Percentiles rank a stretch among this genome's conserved stretches.
These are phyloP conservation scores for Nigrospora osmanthi DNA, from an alignment of 2,329 filamentous ascomycete genomes.

Conservation along the genomic window DNA sequence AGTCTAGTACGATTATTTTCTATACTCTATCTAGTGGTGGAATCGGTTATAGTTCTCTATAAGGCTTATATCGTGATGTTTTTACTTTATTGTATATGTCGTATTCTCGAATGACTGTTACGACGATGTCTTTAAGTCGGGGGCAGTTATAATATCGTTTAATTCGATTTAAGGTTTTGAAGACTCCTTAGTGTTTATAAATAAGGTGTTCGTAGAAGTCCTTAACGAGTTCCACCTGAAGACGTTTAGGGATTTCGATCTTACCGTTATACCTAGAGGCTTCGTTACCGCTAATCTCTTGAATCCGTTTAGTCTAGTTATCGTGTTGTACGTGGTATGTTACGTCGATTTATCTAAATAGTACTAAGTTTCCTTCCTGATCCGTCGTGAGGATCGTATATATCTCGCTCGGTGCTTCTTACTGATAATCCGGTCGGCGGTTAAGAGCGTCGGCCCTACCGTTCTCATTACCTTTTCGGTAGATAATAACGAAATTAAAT, in stretches of 20 bases:
- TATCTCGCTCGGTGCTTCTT: not conserved
- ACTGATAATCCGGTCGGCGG: not conserved
- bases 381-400: not conserved
- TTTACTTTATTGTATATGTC: not conserved
- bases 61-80: not conserved
- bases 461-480: not conserved
- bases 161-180: not conserved
- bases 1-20: too few species aligned
- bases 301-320: not conserved
- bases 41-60: too few species aligned
- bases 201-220: not conserved
- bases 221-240: not conserved
- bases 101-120: not conserved
- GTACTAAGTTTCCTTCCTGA: not conserved
- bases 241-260: not conserved
- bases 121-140: too few species aligned
- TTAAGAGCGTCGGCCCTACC: not conserved
- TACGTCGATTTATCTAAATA: not conserved
- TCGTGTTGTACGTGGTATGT: not conserved
- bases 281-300: not conserved
- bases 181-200: not conserved
- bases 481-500: conserved; percentile 3
- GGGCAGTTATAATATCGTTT: not conserved
- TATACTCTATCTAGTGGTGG: too few species aligned
- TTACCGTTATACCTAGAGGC: not conserved